A percentile compares a stretch with the other conserved stretches of the same genome.
Evolutionary conservation across 495 filamentous ascomycete species (phyloP).

Genomic region (Aspergillus diversus): DNA sequence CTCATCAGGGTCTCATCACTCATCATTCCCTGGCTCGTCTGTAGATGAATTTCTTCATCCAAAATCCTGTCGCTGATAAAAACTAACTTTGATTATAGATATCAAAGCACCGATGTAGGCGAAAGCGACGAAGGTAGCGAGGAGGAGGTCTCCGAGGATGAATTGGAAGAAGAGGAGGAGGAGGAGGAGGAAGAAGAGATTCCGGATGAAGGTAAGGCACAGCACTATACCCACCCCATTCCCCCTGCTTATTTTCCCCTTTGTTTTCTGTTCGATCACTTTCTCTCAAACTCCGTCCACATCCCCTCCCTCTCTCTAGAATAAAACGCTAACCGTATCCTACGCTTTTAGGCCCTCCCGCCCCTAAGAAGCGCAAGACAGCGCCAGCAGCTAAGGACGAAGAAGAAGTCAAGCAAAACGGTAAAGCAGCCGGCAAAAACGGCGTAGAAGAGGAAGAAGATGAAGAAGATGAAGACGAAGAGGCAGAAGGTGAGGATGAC

Average conservation of each 20-base stretch:
- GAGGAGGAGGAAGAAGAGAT: conserved; percentile 36
- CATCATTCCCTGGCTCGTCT: background rate
- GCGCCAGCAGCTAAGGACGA: conserved; percentile 32
- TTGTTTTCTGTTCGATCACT: background rate
- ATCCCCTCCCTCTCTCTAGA: background rate
- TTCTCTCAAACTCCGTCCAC: too few relatives aligned
- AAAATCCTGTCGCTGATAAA: background rate
- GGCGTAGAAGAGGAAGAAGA: conserved; percentile 39
- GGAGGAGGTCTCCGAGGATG: conserved; percentile 31
- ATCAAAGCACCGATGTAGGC: conserved; percentile 58
- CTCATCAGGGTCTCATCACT: too few relatives aligned
- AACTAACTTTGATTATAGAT: conserved; percentile 29
- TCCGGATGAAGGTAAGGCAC: conserved; percentile 31
- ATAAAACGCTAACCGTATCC: background rate
- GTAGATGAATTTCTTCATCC: background rate
- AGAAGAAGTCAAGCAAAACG: conserved; percentile 39
- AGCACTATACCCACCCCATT: background rate
- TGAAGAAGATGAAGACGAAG: conserved; percentile 36
- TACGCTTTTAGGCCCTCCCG: conserved; percentile 37
- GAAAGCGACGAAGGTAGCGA: conserved; percentile 43
- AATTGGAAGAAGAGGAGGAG: conserved; percentile 41
- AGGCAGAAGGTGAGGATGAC: conserved; percentile 34
- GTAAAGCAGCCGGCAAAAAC: conserved; percentile 32
- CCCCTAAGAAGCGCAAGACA: conserved; percentile 47
- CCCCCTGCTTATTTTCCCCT: background rate